phyloP scores from a whole-genome alignment of 352 stramenopile genomes.

The Pythium phragmitis region DNA sequence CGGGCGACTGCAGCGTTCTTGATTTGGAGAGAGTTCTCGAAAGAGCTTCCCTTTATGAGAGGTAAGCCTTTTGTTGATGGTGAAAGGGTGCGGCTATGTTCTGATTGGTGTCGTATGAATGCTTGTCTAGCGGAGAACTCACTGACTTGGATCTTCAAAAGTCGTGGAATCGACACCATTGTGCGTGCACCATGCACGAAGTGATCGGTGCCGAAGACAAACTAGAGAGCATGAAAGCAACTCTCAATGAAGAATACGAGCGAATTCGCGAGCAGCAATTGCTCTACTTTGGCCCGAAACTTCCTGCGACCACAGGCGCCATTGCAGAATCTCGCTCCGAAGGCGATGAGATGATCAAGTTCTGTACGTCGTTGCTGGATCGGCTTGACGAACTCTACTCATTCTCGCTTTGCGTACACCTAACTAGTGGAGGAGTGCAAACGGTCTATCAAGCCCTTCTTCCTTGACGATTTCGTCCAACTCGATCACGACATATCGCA shows the following conservation, averaged over 20 bases:
- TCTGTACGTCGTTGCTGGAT: conserved; percentile 11
- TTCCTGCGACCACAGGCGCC: neutral
- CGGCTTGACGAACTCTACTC: neutral
- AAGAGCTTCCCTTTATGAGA: conserved; percentile 19
- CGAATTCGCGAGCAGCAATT: conserved; percentile 5
- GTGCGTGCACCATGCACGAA: conserved; percentile 9
- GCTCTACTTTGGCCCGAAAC: conserved; percentile 13
- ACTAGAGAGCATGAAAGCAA: conserved; percentile 6
- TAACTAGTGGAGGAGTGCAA: conserved; percentile 28
- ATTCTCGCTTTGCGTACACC: neutral
- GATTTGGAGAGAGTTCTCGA: conserved; percentile 21
- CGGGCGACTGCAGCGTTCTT: neutral
- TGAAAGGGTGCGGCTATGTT: neutral
- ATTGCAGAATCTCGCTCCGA: neutral
- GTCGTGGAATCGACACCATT: conserved; percentile 14
- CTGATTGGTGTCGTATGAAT: neutral
- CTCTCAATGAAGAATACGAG: conserved; percentile 13
- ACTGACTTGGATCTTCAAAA: conserved; percentile 19
- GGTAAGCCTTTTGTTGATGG: neutral
- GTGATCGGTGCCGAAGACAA: conserved; percentile 11
- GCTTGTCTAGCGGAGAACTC: conserved; percentile 18
- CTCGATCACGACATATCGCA: conserved; percentile 10
- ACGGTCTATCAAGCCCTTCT: conserved; percentile 38
- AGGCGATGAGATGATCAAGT: neutral
- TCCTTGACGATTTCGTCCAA: conserved; percentile 35